Conservation (phyloP, 805 yeast species). For the Starmerella potacharoeniae region DNA sequence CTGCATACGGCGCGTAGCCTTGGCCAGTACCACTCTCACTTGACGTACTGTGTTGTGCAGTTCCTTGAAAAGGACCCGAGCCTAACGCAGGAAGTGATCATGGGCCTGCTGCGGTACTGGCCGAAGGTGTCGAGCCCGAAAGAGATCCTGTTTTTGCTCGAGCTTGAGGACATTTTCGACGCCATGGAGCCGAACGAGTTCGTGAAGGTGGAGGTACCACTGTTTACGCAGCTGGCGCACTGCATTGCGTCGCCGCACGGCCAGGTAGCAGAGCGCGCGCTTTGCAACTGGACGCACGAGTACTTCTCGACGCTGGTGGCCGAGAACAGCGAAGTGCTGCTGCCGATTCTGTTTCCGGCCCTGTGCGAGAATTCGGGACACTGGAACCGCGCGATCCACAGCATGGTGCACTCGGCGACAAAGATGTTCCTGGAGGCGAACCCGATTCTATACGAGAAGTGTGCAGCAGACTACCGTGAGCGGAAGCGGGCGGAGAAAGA, state of each 20-base stretch:
- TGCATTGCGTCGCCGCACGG: constrained; percentile 93
- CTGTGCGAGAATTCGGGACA: constrained; percentile 70
- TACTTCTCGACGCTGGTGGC: constrained; percentile 81
- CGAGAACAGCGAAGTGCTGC: constrained; percentile 75
- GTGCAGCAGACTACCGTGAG: constrained; percentile 75
- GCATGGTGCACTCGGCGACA: constrained; percentile 80
- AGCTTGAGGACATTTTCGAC: constrained; percentile 92
- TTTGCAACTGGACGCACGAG: constrained; percentile 90
- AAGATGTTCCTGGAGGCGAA: constrained; percentile 88
- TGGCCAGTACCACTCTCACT: constrained; percentile 87
- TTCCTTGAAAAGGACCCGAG: constrained; percentile 88
- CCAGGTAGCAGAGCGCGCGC: constrained; percentile 92
- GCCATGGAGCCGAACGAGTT: constrained; percentile 91
- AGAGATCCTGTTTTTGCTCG: constrained; percentile 91
- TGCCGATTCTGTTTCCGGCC: constrained; percentile 85
- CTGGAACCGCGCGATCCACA: constrained; percentile 91
- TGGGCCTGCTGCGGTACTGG: constrained; percentile 91
- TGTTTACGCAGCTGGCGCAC: constrained; percentile 85
- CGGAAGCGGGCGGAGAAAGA: constrained; percentile 53
- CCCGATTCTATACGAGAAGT: constrained; percentile 81
- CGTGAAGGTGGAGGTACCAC: constrained; percentile 79
- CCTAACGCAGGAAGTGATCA: constrained; percentile 89
- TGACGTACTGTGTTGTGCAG: constrained; percentile 94
- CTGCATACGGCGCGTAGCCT: constrained; percentile 83
- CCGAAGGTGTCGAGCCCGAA: constrained; percentile 91